Conservation (phyloP, 345 rosid genomes). For the Citrus cavaleriei region DNA sequence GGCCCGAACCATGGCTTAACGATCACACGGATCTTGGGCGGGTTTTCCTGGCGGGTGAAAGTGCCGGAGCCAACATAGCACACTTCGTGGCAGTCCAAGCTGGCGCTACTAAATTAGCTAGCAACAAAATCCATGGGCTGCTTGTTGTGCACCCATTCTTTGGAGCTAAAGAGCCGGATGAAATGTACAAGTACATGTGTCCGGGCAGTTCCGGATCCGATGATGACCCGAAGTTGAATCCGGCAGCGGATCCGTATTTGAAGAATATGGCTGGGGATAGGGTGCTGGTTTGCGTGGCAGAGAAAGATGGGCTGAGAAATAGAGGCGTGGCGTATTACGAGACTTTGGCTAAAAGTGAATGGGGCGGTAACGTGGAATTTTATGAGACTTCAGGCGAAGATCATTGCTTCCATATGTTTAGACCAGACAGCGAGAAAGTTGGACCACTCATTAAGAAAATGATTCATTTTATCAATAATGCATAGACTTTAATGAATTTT, state of each 20-base stretch:
- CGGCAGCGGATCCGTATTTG: constrained; percentile 27
- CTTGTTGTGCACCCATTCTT: constrained; percentile 43
- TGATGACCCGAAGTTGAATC: constrained; percentile 36
- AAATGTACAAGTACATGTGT: constrained; percentile 27
- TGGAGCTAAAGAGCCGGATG: constrained; percentile 22
- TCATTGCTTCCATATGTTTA: constrained; percentile 32
- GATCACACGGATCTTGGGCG: constrained; percentile 21
- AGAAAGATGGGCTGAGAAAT: constrained; percentile 33
- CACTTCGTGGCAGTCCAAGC: constrained; percentile 24
- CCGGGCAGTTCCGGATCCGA: constrained; percentile 34
- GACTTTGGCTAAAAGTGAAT: constrained; percentile 18
- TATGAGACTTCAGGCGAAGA: constrained; percentile 28
- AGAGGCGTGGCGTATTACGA: constrained; percentile 30
- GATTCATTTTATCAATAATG: constrained; percentile 25
- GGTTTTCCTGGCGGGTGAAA: constrained; percentile 35
- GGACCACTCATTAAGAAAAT: constrained; percentile 21
- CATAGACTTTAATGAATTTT: too few relatives aligned
- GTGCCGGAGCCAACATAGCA: constrained; percentile 41
- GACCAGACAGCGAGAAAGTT: constrained; percentile 14
- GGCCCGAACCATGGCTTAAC: constrained; percentile 33
- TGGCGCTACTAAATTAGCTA: constrained; percentile 20
- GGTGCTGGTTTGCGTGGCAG: constrained; percentile 43
- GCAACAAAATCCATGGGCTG: constrained; percentile 13
- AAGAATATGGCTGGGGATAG: constrained; percentile 26
- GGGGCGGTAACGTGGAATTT: constrained; percentile 27